Evolutionary conservation across 345 rosid species (phyloP), one percentile per base, ranked within the genome.

Genomic region (Gossypium raimondii): DNA sequence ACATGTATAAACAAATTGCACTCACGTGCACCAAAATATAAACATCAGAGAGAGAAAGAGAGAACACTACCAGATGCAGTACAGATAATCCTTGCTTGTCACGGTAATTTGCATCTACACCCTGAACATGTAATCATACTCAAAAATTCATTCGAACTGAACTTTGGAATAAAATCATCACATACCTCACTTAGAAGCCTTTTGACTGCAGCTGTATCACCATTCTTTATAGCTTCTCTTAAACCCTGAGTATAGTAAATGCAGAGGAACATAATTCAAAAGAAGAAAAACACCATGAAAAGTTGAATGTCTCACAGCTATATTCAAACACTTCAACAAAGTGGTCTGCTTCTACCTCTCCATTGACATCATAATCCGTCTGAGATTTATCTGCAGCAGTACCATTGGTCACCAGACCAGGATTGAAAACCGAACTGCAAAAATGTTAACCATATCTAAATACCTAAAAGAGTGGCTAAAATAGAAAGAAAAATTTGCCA

Each of bases 191-290:
- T 83, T 38, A 93, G 82, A 79, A 93, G 97, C 88, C 85, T 95
- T 82, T 80, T 88, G 56, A 87, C 96, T 72, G 93, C 97, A 69
- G 89, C 88, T 61, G 79, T 75, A 70, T 93, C 94, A 75, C 89
- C 93, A 81, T 90, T 93, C 86, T 95, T 95, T 77, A 93, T 95
- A 48, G 99, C 97, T 85, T 91, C 98, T 81, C 99, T 87, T 77
- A 93, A 82, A 73, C 99, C 98, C 99, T 93, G 57, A 58, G 67
- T 44, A 82, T 27, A 77, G 73, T 70, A 77, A 17, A 74, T 34
- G 63, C 75, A 52, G 4, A 17, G 70, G 64, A 57, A 66, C 45
- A 45, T 44, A 55, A 45, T 65, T 20, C 1, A 59, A 59, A 60
- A 60, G 34, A 7, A 58, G 24, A 7, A 51, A 73, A 62, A 56